Evolutionary conservation across 495 filamentous ascomycete species (phyloP), one percentile per base, ranked within the genome.

Genomic region (Tuber microsphaerosporum): DNA sequence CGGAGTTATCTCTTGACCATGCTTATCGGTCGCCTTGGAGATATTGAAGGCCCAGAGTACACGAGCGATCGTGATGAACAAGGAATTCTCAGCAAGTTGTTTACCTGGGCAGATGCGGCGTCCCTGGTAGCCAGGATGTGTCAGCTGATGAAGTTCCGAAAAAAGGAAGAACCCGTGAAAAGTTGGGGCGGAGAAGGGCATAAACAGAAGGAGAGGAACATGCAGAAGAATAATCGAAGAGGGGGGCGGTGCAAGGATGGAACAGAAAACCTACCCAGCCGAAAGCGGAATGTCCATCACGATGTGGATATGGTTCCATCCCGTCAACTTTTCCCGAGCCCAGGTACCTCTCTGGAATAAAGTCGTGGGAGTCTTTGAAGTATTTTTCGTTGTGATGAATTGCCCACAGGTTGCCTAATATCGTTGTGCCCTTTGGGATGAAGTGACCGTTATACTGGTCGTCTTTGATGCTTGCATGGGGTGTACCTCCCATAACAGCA

Each of bases 381-480:
- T 85, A 85, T 19, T 81, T 75, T 71, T 87, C 85, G 78, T 91
- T 87, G 71, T 90, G 87, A 43, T 89, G 87, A 76, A 92, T 91
- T 56, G 86, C 88, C 90, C 89, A 90, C 2, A 88, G 85, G 75
- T 91, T 90, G 5, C 89, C 89, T 71, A 90, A 84, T 8, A 91
- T 85, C 82, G 88, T 89, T 43, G 88, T 85, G 2, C 86, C 88
- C 12, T 86, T 82, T 74, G 86, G 87, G 37, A 88, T 88, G 48
- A 85, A 86, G 83, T 86, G 87, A 4, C 85, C 86, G 72, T 87
- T 86, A 79, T 90, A 91, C 9, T 83, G 82, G 75, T 91, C 88
- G 70, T 89, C 88, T 70, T 88, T 85, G 0, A 88, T 90, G 5
- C 86, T 87, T 3, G 88, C 87, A 80, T 91, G 89, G 22, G 89